These are phyloP conservation scores for Afroboletus lepidellus DNA, from an alignment of 1,284 basidiomycete genomes.

Conservation along the genomic window DNA sequence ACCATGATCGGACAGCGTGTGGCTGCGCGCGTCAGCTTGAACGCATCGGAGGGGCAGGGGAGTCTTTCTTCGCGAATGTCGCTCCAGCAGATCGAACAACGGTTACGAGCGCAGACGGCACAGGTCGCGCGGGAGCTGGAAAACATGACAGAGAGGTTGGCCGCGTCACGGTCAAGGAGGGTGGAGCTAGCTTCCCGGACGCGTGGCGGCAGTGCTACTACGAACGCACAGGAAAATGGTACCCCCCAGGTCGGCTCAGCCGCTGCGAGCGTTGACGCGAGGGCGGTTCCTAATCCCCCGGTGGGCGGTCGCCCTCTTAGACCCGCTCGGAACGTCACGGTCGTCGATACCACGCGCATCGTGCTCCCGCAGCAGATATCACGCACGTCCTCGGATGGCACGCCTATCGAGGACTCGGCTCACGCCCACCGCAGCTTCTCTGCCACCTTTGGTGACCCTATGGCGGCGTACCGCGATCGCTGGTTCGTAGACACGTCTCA, in stretches of 20 bases:
- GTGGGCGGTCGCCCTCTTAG: slow-evolving; percentile 16
- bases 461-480: slow-evolving; percentile 17
- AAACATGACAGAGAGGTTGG: slow-evolving; percentile 28
- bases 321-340: slow-evolving; percentile 15
- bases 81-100: slow-evolving; percentile 30
- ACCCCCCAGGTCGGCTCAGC: slow-evolving; percentile 3
- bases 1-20: slow-evolving; percentile 52
- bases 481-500: slow-evolving; percentile 8
- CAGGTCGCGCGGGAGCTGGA: slow-evolving; percentile 38
- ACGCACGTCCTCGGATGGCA: slow-evolving; percentile 29
- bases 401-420: slow-evolving; percentile 19
- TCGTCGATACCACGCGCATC: slow-evolving; percentile 24
- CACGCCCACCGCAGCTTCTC: slow-evolving; percentile 23
- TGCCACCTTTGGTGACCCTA: slow-evolving; percentile 24
- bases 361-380: slow-evolving; percentile 25
- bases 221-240: neutral
- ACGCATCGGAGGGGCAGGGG: slow-evolving; percentile 19
- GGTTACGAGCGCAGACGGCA: slow-evolving; percentile 29
- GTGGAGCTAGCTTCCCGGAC: slow-evolving; percentile 21
- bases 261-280: slow-evolving; percentile 4
- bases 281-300: slow-evolving; percentile 8
- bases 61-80: slow-evolving; percentile 21
- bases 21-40: slow-evolving; percentile 41
- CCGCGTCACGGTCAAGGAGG: slow-evolving; percentile 22
- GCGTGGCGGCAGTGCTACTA: slow-evolving; percentile 11